Percentiles rank a stretch among this genome's conserved stretches.
Evolutionary conservation across 2,329 filamentous ascomycete genomes (phyloP).

Genomic region (Huntiella savannae): DNA sequence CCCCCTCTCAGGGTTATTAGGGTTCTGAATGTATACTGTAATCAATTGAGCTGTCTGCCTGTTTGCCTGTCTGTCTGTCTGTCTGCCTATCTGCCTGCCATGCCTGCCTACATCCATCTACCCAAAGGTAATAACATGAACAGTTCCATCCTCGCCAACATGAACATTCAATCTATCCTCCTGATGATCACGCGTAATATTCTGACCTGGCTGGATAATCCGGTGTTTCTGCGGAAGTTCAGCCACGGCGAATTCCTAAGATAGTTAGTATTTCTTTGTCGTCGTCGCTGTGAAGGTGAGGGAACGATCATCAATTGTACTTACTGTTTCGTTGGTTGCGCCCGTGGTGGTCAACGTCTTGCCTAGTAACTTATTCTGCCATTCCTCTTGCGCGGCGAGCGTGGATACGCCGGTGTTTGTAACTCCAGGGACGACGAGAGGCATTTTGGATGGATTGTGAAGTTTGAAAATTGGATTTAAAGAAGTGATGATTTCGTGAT

Average conservation of each 20-base stretch:
- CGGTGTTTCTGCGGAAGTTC: slow-evolving; percentile 38
- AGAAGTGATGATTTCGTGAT: not conserved
- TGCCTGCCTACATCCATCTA: slow-evolving; percentile 15
- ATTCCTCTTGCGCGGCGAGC: slow-evolving; percentile 27
- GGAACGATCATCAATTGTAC: no score
- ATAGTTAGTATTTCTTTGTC: not conserved
- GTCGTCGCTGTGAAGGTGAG: no score
- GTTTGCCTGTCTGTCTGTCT: slow-evolving; percentile 4
- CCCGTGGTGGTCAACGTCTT: slow-evolving; percentile 37
- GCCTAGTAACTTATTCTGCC: slow-evolving; percentile 42
- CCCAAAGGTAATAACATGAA: slow-evolving; percentile 38
- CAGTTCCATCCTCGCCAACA: slow-evolving; percentile 39
- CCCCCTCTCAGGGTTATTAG: no score
- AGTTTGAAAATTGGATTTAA: no score
- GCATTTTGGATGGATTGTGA: slow-evolving; percentile 25
- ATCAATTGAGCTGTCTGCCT: not conserved
- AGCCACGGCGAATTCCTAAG: slow-evolving; percentile 38
- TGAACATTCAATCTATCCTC: slow-evolving; percentile 39
- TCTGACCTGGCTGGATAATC: slow-evolving; percentile 35
- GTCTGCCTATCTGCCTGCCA: slow-evolving; percentile 3
- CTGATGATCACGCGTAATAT: slow-evolving; percentile 38
- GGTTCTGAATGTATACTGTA: no score
- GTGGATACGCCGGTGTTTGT: slow-evolving; percentile 19
- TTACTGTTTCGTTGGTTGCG: slow-evolving; percentile 31
- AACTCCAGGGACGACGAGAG: slow-evolving; percentile 42